Evolutionary conservation across 805 yeast species (phyloP).

Genomic region (Ogataea populi-albae): DNA sequence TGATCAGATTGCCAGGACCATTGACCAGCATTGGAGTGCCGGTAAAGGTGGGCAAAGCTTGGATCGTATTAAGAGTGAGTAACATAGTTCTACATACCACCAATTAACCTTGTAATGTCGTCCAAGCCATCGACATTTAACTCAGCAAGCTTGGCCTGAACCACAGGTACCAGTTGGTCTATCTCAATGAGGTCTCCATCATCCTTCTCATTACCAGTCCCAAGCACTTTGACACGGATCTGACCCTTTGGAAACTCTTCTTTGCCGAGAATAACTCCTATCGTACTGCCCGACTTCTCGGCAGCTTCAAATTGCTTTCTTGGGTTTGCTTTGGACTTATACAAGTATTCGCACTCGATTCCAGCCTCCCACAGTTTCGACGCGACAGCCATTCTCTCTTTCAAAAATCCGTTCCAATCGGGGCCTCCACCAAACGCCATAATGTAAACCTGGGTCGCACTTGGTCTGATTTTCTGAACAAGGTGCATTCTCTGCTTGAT

Average conservation of each 20-base stretch:
- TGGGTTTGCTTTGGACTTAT: conserved; percentile 90
- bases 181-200: conserved; percentile 77
- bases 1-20: too few relatives aligned
- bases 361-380: conserved; percentile 84
- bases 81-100: conserved; percentile 44
- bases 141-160: conserved; percentile 36
- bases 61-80: too few relatives aligned
- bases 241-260: conserved; percentile 84
- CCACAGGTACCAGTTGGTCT: conserved; percentile 55
- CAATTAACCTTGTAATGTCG: conserved; percentile 61
- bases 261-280: conserved; percentile 92
- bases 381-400: conserved; percentile 87
- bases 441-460: conserved; percentile 88
- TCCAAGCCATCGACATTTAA: conserved; percentile 53
- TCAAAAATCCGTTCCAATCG: conserved; percentile 89
- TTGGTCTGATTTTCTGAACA: conserved; percentile 66
- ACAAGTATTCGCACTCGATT: conserved; percentile 85
- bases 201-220: conserved; percentile 75
- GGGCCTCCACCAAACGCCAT: conserved; percentile 99
- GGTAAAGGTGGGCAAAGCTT: too few relatives aligned
- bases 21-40: too few relatives aligned
- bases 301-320: conserved; percentile 98
- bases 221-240: conserved; percentile 81
- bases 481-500: conserved; percentile 72
- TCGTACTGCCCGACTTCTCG: conserved; percentile 85